Conservation (phyloP, 139 green algal species). For the Chlamydomonas sp. region DNA sequence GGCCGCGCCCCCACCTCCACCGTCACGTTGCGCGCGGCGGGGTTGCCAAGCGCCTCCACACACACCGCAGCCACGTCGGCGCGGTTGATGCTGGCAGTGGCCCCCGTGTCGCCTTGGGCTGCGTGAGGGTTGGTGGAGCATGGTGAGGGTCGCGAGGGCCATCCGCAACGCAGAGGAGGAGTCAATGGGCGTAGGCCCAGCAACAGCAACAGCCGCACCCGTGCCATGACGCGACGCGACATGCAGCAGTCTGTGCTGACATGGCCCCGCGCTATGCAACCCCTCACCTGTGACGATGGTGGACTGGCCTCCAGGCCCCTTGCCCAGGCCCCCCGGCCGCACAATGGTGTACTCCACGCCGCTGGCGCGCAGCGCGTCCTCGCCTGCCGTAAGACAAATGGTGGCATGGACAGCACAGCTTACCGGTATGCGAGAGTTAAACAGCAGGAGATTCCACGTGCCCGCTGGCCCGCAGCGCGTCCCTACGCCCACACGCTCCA, state of each 20-base stretch:
- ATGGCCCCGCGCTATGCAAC: too few relatives aligned
- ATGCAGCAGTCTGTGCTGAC: background rate
- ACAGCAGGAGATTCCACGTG: too few relatives aligned
- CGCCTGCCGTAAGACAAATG: slow-evolving; percentile 41
- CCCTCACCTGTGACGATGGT: slow-evolving; percentile 10
- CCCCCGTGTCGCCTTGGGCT: slow-evolving; percentile 57
- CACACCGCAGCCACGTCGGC: slow-evolving; percentile 76
- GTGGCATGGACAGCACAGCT: too few relatives aligned
- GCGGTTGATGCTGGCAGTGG: slow-evolving; percentile 40
- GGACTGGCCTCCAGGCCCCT: slow-evolving; percentile 18
- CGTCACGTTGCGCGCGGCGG: slow-evolving; percentile 30
- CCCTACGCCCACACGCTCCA: too few relatives aligned
- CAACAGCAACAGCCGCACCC: background rate
- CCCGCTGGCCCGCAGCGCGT: too few relatives aligned
- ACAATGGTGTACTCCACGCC: slow-evolving; percentile 73
- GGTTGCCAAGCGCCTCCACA: slow-evolving; percentile 60
- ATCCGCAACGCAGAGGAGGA: background rate
- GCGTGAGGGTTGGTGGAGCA: background rate
- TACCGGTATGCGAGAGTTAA: too few relatives aligned
- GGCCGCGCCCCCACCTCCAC: slow-evolving; percentile 10
- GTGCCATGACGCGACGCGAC: background rate
- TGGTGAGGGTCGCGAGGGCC: background rate
- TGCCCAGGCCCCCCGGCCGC: slow-evolving; percentile 60
- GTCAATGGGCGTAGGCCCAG: too few relatives aligned
- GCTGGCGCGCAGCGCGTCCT: slow-evolving; percentile 63